Percentiles rank a stretch among this genome's conserved stretches.
Evolutionary conservation across 2,329 filamentous ascomycete genomes (phyloP).

Genomic region (Xylariaceae sp.): DNA sequence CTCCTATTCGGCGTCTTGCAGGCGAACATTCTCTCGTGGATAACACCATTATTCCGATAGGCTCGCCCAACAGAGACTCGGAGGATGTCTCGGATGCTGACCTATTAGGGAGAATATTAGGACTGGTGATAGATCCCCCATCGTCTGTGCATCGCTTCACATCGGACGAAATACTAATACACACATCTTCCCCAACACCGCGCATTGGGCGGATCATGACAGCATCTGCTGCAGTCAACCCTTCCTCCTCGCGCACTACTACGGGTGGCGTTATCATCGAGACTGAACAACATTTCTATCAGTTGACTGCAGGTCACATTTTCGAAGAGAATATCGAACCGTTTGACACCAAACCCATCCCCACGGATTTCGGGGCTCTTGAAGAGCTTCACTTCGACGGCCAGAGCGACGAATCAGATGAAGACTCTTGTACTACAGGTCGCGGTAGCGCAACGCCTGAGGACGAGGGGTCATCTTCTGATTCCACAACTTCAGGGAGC

Average conservation of each 20-base stretch:
- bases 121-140: not conserved
- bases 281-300: not conserved
- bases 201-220: slow-evolving; percentile 4
- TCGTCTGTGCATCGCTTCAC: no score
- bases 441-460: slow-evolving; percentile 3
- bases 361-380: no score
- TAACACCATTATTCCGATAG: no score
- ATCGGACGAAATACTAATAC: not conserved
- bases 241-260: not conserved
- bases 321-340: not conserved
- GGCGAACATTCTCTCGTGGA: not conserved
- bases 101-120: no score
- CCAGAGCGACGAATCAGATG: not conserved
- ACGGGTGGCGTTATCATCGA: slow-evolving; percentile 6
- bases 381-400: slow-evolving; percentile 8
- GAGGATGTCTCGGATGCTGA: not conserved
- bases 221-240: not conserved
- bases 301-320: slow-evolving; percentile 5
- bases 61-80: no score
- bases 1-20: slow-evolving; percentile 3
- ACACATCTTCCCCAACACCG: not conserved
- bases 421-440: not conserved
- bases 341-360: not conserved
- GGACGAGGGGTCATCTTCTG: not conserved
- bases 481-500: not conserved